A percentile compares a stretch with the other conserved stretches of the same genome.
These are phyloP conservation scores for Rutidosis leptorrhynchoides DNA, from an alignment of 129 eudicot genomes.

Conservation along the genomic window DNA sequence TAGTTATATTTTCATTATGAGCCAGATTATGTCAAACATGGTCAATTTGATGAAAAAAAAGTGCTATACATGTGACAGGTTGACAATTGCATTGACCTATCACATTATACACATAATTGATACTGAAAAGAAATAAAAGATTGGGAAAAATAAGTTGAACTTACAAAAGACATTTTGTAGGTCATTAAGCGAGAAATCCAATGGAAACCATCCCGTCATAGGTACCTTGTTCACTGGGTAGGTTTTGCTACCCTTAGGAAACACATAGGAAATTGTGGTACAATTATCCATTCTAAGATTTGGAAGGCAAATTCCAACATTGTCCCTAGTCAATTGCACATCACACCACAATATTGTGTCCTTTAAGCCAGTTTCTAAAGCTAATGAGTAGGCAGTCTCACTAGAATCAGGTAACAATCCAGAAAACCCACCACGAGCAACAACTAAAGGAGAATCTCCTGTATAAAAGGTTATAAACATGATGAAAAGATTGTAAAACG, in stretches of 20 bases:
- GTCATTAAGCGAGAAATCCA: constrained; percentile 57
- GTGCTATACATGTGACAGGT: not conserved
- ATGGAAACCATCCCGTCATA: constrained; percentile 50
- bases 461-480: constrained; percentile 26
- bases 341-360: constrained; percentile 52
- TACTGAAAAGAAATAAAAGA: not conserved
- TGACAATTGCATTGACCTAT: not conserved
- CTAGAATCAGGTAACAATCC: constrained; percentile 64
- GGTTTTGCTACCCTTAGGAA: constrained; percentile 33
- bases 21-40: not conserved
- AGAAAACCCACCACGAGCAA: constrained; percentile 73
- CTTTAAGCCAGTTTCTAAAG: constrained; percentile 33
- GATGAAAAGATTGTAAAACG: constrained; percentile 7
- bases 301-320: constrained; percentile 52
- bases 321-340: constrained; percentile 56
- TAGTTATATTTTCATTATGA: not conserved
- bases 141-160: constrained; percentile 27
- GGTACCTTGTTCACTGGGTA: constrained; percentile 51
- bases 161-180: constrained; percentile 51
- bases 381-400: constrained; percentile 36
- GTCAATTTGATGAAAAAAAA: constrained; percentile 19
- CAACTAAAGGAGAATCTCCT: constrained; percentile 46
- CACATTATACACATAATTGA: constrained; percentile 10
- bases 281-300: constrained; percentile 44
- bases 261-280: constrained; percentile 22